Evolutionary conservation across 129 eudicot species (phyloP), one percentile per base, ranked within the genome.

Genomic region (Centaurea solstitialis): DNA sequence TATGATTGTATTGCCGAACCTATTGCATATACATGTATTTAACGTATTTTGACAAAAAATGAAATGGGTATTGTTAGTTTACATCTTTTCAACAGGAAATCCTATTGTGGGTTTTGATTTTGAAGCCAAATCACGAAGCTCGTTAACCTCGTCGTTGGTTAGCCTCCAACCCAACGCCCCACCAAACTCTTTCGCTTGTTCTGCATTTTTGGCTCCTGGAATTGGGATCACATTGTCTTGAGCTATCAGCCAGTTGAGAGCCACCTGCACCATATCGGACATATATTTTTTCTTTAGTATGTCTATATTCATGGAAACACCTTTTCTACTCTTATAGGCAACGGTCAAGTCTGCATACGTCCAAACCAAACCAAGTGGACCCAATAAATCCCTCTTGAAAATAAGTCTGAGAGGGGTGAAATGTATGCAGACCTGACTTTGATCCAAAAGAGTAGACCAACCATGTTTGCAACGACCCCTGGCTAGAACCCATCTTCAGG

Each of bases 111-210:
- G 90, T 85, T 88, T 93, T 73, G 91, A 65, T 73, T 89, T 87
- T 70, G 91, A 86, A 12, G 99, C 98, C 89, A 93, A 73, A 17
- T 91, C 87, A 22, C 97, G 97, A 75, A 96, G 93, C 90, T 96
- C 97, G n/a, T 80, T 87, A 33, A 89, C 85, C 75, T 96, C 91
- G 8, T 91, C 92, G 6, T n/a, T 70, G 47, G 76, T 83, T 17
- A 96, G 92, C 45, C 70, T 81, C 99, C 99, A 96, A 12, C 98
- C 98, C 5, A 96, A 80, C 33, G 98, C 97, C 17, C 99, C 99
- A 7, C 85, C 90, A 82, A 96, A 96, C 70, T 96, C 99, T 73
- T 83, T 66, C 2, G 98, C 98, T 76, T 93, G 99, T 79, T 93
- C 92, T 17, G 87, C 95, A 75, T 96, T 91, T 84, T 90, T 93